phyloP scores from a whole-genome alignment of 139 green algal species.

The Asterochloris sp. region DNA sequence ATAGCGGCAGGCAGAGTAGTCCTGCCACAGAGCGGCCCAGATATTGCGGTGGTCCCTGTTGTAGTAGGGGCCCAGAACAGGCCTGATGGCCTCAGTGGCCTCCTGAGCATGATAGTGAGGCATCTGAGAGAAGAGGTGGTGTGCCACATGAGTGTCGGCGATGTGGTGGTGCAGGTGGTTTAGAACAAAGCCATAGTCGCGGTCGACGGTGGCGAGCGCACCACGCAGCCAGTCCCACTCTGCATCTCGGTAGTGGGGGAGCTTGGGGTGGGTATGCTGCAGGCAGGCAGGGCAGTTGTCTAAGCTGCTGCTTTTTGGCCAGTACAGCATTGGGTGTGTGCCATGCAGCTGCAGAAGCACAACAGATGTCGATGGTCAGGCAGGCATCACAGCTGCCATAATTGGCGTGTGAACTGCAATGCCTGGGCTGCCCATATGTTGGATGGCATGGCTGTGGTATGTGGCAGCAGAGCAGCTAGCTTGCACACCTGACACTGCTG shows the following conservation, averaged over 20 bases:
- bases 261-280: constrained; percentile 55
- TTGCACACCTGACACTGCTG: too few relatives aligned
- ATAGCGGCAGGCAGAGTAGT: constrained; percentile 41
- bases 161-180: constrained; percentile 85
- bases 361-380: too few relatives aligned
- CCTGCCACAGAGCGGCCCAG: constrained; percentile 64
- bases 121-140: constrained; percentile 92
- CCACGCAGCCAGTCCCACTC: constrained; percentile 93
- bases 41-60: constrained; percentile 60
- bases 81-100: constrained; percentile 73
- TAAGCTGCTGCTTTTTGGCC: too few relatives aligned
- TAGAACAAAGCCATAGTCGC: constrained; percentile 73
- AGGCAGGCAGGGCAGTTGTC: background rate
- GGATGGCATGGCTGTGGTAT: too few relatives aligned
- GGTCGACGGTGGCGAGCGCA: constrained; percentile 84
- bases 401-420: too few relatives aligned
- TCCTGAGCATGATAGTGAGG: constrained; percentile 91
- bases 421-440: too few relatives aligned
- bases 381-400: too few relatives aligned
- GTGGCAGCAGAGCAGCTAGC: too few relatives aligned
- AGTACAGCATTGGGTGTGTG: too few relatives aligned
- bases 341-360: too few relatives aligned
- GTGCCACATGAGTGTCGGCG: constrained; percentile 86
- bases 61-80: constrained; percentile 77
- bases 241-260: constrained; percentile 75